Percentiles rank a stretch among this genome's conserved stretches.
These are phyloP conservation scores for Macroventuria anomochaeta DNA, from an alignment of 2,329 filamentous ascomycete species.

Conservation along the genomic window DNA sequence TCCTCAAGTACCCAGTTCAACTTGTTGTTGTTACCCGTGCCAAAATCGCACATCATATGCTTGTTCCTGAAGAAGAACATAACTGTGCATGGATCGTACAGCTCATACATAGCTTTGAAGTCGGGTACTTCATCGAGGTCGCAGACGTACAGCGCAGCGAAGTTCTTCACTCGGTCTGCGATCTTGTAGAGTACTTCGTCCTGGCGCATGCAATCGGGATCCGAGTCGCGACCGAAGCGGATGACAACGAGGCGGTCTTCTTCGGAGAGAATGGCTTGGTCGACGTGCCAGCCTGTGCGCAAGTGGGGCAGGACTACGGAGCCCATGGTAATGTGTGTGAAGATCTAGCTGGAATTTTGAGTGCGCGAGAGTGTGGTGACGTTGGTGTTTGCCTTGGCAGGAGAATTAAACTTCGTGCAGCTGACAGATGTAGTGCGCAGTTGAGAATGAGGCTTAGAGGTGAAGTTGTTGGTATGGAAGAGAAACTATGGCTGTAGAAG, in stretches of 20 bases:
- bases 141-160: slow-evolving; percentile 81
- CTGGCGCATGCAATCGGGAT: slow-evolving; percentile 80
- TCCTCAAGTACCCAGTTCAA: slow-evolving; percentile 96
- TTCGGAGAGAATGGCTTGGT: slow-evolving; percentile 81
- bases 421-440: neutral
- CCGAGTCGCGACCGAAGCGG: slow-evolving; percentile 86
- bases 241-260: slow-evolving; percentile 94
- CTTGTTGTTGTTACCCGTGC: slow-evolving; percentile 97
- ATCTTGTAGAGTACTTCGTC: slow-evolving; percentile 96
- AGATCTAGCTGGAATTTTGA: neutral
- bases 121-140: slow-evolving; percentile 71
- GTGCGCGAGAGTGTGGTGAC: neutral
- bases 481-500: neutral
- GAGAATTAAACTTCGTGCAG: neutral
- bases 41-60: slow-evolving; percentile 98
- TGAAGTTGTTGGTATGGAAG: neutral
- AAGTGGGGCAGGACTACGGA: slow-evolving; percentile 93
- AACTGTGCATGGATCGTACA: slow-evolving; percentile 90
- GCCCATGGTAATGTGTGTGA: slow-evolving; percentile 61
- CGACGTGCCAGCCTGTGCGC: slow-evolving; percentile 93
- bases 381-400: neutral
- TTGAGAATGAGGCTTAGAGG: no score
- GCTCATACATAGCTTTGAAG: slow-evolving; percentile 94
- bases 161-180: slow-evolving; percentile 91
- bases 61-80: slow-evolving; percentile 99